These are phyloP conservation scores for Ustilago xerochloae DNA, from an alignment of 1,284 basidiomycete species.

Conservation along the genomic window DNA sequence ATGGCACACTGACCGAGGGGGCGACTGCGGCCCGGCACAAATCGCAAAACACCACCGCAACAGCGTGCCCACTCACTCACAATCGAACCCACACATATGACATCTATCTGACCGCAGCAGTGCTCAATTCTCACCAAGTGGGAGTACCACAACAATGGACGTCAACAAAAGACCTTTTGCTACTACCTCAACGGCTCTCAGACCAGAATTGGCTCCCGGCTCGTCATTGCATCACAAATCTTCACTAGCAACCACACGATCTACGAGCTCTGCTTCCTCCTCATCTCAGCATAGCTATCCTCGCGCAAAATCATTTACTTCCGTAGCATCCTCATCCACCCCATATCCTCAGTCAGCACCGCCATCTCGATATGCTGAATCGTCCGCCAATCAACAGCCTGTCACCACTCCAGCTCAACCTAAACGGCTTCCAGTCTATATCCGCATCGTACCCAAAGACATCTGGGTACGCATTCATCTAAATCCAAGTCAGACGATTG, in stretches of 20 bases:
- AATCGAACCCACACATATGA: too few species aligned
- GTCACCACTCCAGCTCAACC: neutral
- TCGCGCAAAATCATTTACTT: neutral
- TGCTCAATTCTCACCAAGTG: too few species aligned
- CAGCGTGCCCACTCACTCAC: too few species aligned
- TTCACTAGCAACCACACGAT: constrained; percentile 22
- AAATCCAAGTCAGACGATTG: constrained; percentile 42
- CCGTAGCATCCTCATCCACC: constrained; percentile 1
- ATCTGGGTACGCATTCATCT: constrained; percentile 55
- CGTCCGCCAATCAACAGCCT: neutral
- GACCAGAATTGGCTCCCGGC: neutral
- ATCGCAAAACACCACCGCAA: neutral
- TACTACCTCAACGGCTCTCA: too few species aligned
- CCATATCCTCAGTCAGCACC: neutral
- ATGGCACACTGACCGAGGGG: neutral
- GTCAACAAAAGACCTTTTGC: neutral
- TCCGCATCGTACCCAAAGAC: constrained; percentile 59
- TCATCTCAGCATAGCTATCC: constrained; percentile 16
- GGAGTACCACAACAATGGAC: neutral
- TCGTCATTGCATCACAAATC: constrained; percentile 20
- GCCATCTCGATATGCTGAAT: neutral
- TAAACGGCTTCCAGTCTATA: constrained; percentile 42
- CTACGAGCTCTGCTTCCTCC: constrained; percentile 23
- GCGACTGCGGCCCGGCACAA: neutral
- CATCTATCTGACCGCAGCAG: too few species aligned